These are phyloP conservation scores for Ormosia emarginata DNA, from an alignment of 306 rosid species.

Conservation along the genomic window DNA sequence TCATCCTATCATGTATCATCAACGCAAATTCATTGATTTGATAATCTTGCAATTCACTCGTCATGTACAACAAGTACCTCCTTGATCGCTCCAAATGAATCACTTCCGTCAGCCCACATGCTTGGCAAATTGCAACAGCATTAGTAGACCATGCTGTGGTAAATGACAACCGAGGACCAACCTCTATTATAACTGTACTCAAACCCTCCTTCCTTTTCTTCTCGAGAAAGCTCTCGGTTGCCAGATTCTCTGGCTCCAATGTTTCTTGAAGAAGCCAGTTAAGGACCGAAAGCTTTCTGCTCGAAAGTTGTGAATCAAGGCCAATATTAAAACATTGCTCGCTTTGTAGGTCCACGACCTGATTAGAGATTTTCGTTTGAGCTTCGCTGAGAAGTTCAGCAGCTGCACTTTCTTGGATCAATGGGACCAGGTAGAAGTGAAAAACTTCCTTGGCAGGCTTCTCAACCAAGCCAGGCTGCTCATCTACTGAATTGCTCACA, in stretches of 20 bases:
- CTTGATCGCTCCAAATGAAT: conserved; percentile 80
- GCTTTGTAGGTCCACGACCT: conserved; percentile 60
- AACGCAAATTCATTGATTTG: conserved; percentile 69
- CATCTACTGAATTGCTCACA: conserved; percentile 40
- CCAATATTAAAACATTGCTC: conserved; percentile 86
- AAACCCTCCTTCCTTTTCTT: conserved; percentile 65
- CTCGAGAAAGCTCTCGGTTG: conserved; percentile 73
- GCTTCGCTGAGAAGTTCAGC: conserved; percentile 64
- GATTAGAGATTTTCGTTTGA: conserved; percentile 61
- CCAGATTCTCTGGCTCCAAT: conserved; percentile 81
- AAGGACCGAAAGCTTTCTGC: conserved; percentile 48
- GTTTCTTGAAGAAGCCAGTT: conserved; percentile 90
- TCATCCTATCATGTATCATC: conserved; percentile 85
- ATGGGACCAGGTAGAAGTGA: conserved; percentile 63
- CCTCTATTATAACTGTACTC: conserved; percentile 60
- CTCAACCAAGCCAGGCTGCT: conserved; percentile 42
- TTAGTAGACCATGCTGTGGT: conserved; percentile 94
- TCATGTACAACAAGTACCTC: conserved; percentile 65
- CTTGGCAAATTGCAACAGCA: conserved; percentile 82
- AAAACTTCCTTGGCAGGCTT: conserved; percentile 49
- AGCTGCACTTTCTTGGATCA: conserved; percentile 66
- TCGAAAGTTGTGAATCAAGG: conserved; percentile 45
- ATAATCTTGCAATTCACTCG: conserved; percentile 42
- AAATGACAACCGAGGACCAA: conserved; percentile 87
- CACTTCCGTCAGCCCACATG: conserved; percentile 86